A percentile compares a stretch with the other conserved stretches of the same genome.
Evolutionary conservation across 2,329 filamentous ascomycete genomes (phyloP).

Genomic region (Xylariales sp.): DNA sequence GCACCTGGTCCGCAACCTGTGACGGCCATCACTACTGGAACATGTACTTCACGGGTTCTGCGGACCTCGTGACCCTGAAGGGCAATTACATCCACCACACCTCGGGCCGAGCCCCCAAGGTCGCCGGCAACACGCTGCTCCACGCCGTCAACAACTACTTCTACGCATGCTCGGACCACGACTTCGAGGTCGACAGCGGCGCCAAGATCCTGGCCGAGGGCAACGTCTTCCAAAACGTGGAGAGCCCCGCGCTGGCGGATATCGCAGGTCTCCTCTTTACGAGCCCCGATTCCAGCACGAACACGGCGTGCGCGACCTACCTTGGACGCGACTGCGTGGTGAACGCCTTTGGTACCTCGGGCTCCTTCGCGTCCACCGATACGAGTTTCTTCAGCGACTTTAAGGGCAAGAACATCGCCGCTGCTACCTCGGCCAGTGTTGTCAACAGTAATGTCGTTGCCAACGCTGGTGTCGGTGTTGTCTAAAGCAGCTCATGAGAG

Average conservation of each 20-base stretch:
- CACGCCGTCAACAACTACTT: slow-evolving; percentile 39
- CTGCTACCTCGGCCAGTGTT: slow-evolving; percentile 5
- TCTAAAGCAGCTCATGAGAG: slow-evolving; percentile 9
- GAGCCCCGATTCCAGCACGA: slow-evolving; percentile 7
- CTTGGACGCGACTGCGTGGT: slow-evolving; percentile 10
- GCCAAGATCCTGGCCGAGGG: slow-evolving; percentile 42
- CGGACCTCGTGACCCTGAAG: slow-evolving; percentile 35
- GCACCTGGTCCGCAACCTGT: slow-evolving; percentile 35
- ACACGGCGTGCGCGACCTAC: slow-evolving; percentile 9
- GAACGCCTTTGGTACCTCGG: slow-evolving; percentile 11
- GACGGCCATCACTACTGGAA: slow-evolving; percentile 42
- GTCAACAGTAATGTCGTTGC: slow-evolving; percentile 6
- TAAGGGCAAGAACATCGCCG: slow-evolving; percentile 12
- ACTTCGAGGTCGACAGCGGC: slow-evolving; percentile 36
- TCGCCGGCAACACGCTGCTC: slow-evolving; percentile 27
- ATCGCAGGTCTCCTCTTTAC: slow-evolving; percentile 11
- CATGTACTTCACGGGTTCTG: slow-evolving; percentile 33
- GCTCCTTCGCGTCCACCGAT: slow-evolving; percentile 8
- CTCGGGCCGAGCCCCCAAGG: slow-evolving; percentile 37
- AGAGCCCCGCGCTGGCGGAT: slow-evolving; percentile 14
- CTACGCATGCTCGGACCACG: slow-evolving; percentile 34
- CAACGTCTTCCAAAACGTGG: slow-evolving; percentile 35
- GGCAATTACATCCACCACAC: slow-evolving; percentile 40
- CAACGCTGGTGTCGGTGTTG: slow-evolving; percentile 10
- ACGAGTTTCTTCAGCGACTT: slow-evolving; percentile 12